Evolutionary conservation across 306 rosid genomes (phyloP), one percentile per base, ranked within the genome.

Genomic region (Lupinus albus): DNA sequence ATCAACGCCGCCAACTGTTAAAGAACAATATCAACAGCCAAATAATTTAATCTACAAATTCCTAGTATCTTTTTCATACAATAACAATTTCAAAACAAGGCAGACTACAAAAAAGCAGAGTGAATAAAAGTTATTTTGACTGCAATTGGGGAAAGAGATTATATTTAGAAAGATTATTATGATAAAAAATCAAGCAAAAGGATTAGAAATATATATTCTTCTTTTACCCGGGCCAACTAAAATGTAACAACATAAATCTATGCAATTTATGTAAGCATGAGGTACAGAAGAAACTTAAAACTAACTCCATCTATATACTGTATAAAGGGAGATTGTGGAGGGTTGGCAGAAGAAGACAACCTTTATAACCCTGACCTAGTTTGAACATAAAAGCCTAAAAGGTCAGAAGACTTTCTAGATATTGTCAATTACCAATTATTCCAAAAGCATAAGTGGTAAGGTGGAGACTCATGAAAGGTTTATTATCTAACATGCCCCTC

Each of bases 1-100:
- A 74, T 75, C 71, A 67, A 75, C 48, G 62, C n/a, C 15, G n/a
- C 36, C 67, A 73, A 71, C 33, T 42, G 67, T 68, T 55, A 77
- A 53, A 39, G 54, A 18, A 72, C 30, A 68, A 58, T 44, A 75
- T 69, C 52, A 74, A 18, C 74, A 72, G 50, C 69, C 8, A 54
- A 62, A 57, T 25, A 13, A 61, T 17, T 49, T 28, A 68, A 64
- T 72, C 44, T 14, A 60, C 28, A 64, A 57, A 21, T 16, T 49
- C 15, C 16, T 9, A 51, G 28, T 7, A 10, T 42, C n/a, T 30
- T 28, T 4, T 18, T 36, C 16, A 73, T 3, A 8, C 20, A 74
- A 50, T 21, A 58, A 46, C 1, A 52, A 57, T 54, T 48, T 47
- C 10, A 76, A 8, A 32, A 18, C 17, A 50, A 46, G 18, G 16